A percentile compares a stretch with the other conserved stretches of the same genome.
phyloP scores from a whole-genome alignment of 2,329 filamentous ascomycete species.

The Neofusicoccum cordaticola region DNA sequence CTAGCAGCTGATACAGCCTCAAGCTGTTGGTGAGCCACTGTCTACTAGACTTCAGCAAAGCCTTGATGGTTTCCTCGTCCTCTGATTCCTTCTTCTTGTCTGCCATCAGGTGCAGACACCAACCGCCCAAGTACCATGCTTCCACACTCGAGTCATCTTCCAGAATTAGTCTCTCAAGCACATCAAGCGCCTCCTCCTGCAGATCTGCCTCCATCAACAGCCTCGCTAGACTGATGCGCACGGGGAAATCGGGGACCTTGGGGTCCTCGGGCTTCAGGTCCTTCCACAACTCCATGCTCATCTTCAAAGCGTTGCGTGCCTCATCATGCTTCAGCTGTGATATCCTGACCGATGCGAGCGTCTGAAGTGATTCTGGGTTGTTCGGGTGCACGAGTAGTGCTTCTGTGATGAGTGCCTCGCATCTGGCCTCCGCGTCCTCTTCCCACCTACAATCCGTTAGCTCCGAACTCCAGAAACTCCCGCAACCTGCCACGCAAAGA shows the following conservation, averaged over 20 bases:
- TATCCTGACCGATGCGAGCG: conserved; percentile 87
- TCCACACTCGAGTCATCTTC: conserved; percentile 96
- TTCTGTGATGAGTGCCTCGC: conserved; percentile 86
- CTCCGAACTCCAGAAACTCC: neutral
- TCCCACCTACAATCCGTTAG: conserved; percentile 57
- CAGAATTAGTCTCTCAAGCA: conserved; percentile 76
- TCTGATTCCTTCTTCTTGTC: conserved; percentile 59
- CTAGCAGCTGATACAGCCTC: conserved; percentile 71
- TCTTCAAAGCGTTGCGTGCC: conserved; percentile 71
- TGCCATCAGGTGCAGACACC: conserved; percentile 79
- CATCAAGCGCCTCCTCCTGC: conserved; percentile 79
- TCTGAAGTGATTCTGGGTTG: conserved; percentile 88
- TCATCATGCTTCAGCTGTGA: conserved; percentile 79
- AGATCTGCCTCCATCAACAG: conserved; percentile 87
- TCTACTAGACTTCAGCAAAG: conserved; percentile 69
- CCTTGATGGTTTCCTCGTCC: conserved; percentile 50
- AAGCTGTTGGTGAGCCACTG: conserved; percentile 81
- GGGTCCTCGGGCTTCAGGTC: conserved; percentile 71
- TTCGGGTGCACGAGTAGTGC: conserved; percentile 80
- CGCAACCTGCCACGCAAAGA: no score
- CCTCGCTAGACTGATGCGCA: conserved; percentile 76
- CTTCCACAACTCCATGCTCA: conserved; percentile 81
- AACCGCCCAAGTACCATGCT: conserved; percentile 94
- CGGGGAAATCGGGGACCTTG: conserved; percentile 78
- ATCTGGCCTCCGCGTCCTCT: conserved; percentile 81